These are phyloP conservation scores for Podospora appendiculata DNA, from an alignment of 495 filamentous ascomycete species.

Conservation along the genomic window DNA sequence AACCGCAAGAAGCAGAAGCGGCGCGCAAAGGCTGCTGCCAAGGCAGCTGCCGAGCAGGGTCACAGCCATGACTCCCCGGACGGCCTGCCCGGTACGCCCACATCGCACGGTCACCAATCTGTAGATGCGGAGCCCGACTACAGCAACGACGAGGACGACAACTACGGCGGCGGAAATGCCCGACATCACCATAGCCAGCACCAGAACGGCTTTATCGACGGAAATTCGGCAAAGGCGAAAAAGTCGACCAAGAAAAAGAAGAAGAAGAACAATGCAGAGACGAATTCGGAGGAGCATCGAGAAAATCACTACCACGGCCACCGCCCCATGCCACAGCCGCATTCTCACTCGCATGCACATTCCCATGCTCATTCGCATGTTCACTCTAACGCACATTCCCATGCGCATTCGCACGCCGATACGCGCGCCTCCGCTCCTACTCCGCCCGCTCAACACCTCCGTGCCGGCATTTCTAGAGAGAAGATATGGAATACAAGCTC, in stretches of 20 bases:
- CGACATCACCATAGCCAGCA: not conserved
- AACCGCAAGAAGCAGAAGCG: constrained; percentile 94
- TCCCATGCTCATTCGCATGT: constrained; percentile 8
- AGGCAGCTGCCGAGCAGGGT: constrained; percentile 44
- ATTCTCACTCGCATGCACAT: not conserved
- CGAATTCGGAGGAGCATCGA: constrained; percentile 10
- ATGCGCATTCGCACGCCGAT: constrained; percentile 1
- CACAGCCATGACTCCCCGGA: constrained; percentile 25
- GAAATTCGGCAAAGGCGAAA: constrained; percentile 39
- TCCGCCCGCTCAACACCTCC: constrained; percentile 19
- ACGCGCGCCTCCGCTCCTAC: constrained; percentile 9
- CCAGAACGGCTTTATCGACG: constrained; percentile 8
- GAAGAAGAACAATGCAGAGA: constrained; percentile 8
- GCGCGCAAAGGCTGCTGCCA: constrained; percentile 67
- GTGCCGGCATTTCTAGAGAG: constrained; percentile 54
- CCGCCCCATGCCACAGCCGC: not conserved
- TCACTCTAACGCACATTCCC: too few relatives aligned
- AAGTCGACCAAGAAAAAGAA: constrained; percentile 50
- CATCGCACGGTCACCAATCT: constrained; percentile 21
- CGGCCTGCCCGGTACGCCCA: constrained; percentile 29
- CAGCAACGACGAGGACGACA: constrained; percentile 20
- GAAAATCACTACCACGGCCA: constrained; percentile 5
- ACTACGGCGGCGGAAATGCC: not conserved
- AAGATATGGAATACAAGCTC: constrained; percentile 97
- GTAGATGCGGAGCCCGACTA: constrained; percentile 21